Percentiles rank a stretch among this genome's conserved stretches.
Evolutionary conservation across 352 stramenopile genomes (phyloP).

Genomic region (Pythium rhizo-oryzae): DNA sequence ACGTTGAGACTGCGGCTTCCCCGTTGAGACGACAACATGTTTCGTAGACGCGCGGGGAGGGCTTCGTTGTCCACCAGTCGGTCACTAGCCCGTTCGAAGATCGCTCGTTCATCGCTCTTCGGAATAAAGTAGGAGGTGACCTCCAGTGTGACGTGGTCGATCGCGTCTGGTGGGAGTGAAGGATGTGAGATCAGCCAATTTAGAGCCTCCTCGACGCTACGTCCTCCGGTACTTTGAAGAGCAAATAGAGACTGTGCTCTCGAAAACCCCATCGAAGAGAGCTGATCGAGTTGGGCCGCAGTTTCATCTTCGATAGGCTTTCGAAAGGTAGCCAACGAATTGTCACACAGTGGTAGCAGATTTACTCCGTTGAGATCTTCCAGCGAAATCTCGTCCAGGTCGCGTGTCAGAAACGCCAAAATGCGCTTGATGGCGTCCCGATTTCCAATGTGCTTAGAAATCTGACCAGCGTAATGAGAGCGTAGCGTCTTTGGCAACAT

Average conservation of each 20-base stretch:
- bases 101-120: conserved; percentile 42
- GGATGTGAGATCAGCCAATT: conserved; percentile 73
- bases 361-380: conserved; percentile 47
- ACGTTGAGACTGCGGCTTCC: conserved; percentile 48
- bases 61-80: conserved; percentile 48
- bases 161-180: conserved; percentile 5
- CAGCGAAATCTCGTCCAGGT: conserved; percentile 34
- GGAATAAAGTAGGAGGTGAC: conserved; percentile 45
- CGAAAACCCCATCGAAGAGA: conserved; percentile 73
- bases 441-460: conserved; percentile 49
- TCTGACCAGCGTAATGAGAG: conserved; percentile 40
- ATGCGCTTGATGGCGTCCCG: conserved; percentile 38
- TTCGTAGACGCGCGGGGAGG: conserved; percentile 31
- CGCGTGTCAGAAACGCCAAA: conserved; percentile 54
- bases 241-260: conserved; percentile 46
- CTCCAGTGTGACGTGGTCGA: background rate
- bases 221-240: conserved; percentile 35
- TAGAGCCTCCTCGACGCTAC: conserved; percentile 54
- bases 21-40: conserved; percentile 39
- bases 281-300: conserved; percentile 40
- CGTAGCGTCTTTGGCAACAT: conserved; percentile 43
- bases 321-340: conserved; percentile 46
- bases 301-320: conserved; percentile 27
- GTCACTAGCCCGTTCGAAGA: conserved; percentile 40
- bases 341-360: conserved; percentile 63